Evolutionary conservation across 164 flowering plant species (phyloP), one percentile per base, ranked within the genome.

Genomic region (Magnolia officinalis): DNA sequence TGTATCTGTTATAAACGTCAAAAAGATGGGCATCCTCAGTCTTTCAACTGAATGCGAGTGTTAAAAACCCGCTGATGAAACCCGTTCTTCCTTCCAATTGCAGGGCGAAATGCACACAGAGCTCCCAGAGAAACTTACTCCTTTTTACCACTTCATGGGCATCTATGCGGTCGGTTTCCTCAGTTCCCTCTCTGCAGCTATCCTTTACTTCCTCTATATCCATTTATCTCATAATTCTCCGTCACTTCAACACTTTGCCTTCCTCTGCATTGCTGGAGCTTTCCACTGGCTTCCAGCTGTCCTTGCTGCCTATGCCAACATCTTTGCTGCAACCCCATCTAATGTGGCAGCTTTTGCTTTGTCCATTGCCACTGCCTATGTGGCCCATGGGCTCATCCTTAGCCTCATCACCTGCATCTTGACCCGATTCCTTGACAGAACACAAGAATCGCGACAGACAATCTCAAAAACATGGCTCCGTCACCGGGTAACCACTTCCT

Each of bases 231-330:
- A 80, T 63, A 77, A 59, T 49, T 70, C 87, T 63, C 83, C 80
- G 31, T 86, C 90, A 70, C 70, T 80, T 31, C 80, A 85, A 73
- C 80, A 82, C 73, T 86, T 85, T 21, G 19, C 87, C 26, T 88
- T 92, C 74, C 65, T 88, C 55, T 90, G 93, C 81, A 66, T 90
- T 16, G 82, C 83, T 37, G 97, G 92, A 76, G 85, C 92, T 64
- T 89, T 90, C 72, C 92, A 90, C 78, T 92, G 94, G 94, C 67
- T 88, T 63, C 94, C 93, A 37, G 86, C 83, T 78, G 80, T 86
- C 65, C 73, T 88, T 10, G 58, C 80, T 73, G 91, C 90, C 24
- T 89, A 85, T 63, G 79, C 84, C 51, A 78, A 81, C 66, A 81
- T 89, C 80, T 79, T 86, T 61, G 26, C 80, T 0, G 49, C 31